Conservation (phyloP, 352 stramenopile genomes). For the Phytophthora nicotianae region DNA sequence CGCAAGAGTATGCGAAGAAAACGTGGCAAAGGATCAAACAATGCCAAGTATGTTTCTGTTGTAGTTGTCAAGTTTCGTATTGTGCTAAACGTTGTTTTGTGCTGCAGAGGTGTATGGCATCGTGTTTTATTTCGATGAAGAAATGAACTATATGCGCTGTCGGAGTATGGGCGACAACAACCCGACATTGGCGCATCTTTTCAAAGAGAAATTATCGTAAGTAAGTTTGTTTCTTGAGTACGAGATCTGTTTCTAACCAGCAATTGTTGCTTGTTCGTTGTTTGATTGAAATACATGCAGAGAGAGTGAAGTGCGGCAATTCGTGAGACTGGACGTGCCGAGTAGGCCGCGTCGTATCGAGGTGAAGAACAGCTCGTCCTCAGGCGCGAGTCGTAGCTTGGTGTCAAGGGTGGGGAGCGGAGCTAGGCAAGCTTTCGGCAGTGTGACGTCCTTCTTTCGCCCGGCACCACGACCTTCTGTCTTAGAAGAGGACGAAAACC, state of each 20-base stretch:
- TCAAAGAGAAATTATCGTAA: constrained; percentile 48
- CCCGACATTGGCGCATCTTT: constrained; percentile 34
- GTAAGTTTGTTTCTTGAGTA: constrained; percentile 8
- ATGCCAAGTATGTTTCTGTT: constrained; percentile 36
- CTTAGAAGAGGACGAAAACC: constrained; percentile 22
- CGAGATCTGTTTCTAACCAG: not conserved
- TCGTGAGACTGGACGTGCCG: constrained; percentile 14
- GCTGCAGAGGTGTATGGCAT: constrained; percentile 60
- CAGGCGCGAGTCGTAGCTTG: constrained; percentile 2
- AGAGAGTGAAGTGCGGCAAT: constrained; percentile 29
- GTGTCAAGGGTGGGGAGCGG: constrained; percentile 14
- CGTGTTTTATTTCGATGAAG: constrained; percentile 71
- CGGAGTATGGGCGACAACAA: constrained; percentile 60
- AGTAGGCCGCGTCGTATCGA: constrained; percentile 5
- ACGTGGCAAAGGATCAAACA: constrained; percentile 17
- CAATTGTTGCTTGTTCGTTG: not conserved
- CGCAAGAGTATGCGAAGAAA: constrained; percentile 41
- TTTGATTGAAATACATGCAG: constrained; percentile 18
- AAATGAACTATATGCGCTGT: constrained; percentile 65
- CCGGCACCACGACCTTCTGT: constrained; percentile 17
- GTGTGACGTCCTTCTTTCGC: constrained; percentile 30
- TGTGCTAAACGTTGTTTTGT: constrained; percentile 8
- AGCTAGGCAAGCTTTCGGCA: constrained; percentile 22
- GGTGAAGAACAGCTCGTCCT: constrained; percentile 11
- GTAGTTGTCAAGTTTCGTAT: not conserved